These are phyloP conservation scores for Kuraishia cidri DNA, from an alignment of 805 yeast genomes.

Conservation along the genomic window DNA sequence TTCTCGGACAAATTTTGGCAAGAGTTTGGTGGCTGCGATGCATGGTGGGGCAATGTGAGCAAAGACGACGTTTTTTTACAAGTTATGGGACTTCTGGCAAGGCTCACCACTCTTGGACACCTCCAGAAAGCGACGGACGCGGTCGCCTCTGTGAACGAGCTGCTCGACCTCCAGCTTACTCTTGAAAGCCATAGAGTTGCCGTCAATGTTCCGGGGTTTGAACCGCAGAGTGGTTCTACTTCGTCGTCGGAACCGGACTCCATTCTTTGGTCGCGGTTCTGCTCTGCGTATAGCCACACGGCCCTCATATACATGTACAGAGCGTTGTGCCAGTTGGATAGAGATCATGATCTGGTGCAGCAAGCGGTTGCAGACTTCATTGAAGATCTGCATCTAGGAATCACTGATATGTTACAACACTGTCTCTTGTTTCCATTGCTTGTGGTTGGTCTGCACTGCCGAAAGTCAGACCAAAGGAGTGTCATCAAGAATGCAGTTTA, in stretches of 20 bases:
- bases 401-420: slow-evolving; percentile 10
- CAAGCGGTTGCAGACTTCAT: slow-evolving; percentile 8
- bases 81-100: slow-evolving; percentile 15
- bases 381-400: slow-evolving; percentile 3
- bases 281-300: slow-evolving; percentile 12
- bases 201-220: too few species aligned
- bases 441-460: slow-evolving; percentile 14
- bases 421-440: slow-evolving; percentile 16
- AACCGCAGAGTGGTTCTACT: too few species aligned
- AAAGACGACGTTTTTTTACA: slow-evolving; percentile 17
- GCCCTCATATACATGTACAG: slow-evolving; percentile 14
- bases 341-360: slow-evolving; percentile 7
- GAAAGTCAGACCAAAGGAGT: slow-evolving; percentile 6
- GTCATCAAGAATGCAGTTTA: slow-evolving; percentile 6
- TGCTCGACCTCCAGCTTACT: too few species aligned
- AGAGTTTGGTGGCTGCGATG: slow-evolving; percentile 10
- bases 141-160: too few species aligned
- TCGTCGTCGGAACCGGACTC: too few species aligned
- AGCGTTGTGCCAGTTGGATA: slow-evolving; percentile 6
- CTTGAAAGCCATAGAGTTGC: too few species aligned
- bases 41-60: slow-evolving; percentile 18
- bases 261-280: slow-evolving; percentile 10
- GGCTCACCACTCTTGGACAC: slow-evolving; percentile 7
- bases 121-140: too few species aligned
- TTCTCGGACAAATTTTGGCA: slow-evolving; percentile 11